Base-by-base conservation (phyloP, 1,139 yeast genomes). In the Geotrichum aggregatum region DNA sequence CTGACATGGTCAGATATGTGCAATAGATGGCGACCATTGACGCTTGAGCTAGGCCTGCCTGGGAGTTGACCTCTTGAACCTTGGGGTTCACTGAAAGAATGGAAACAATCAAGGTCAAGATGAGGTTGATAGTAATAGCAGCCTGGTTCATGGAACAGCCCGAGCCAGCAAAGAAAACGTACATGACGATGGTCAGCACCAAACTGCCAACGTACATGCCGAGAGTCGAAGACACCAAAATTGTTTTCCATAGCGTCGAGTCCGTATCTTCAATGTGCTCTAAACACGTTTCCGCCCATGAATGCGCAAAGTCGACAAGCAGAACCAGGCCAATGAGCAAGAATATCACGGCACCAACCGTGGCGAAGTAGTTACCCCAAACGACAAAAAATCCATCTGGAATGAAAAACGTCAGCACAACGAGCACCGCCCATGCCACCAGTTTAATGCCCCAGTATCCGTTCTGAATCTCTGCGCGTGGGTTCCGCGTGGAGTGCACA, bases 221-320 rank as follows among this genome's bases (percentile, higher is more conserved):
- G 43, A 84, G 73, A 0, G 98, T 92, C 0, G 98, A 96, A 1
- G 95, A 88, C 34, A 92, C 79, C 45, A 94, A 74, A 21, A 91
- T 71, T 44, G 80, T 76, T 63, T 87, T 82, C 98, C 98, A 92
- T 60, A 87, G 63, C 50, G 82, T 79, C 48, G 91, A 84, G 58
- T 91, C 96, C 60, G 86, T 94, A 59, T 79, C 76, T 67, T 92
- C 98, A 47, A 92, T 88, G 63, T 88, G 87, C 60, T 85, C 92
- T 52, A 92, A 77, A 66, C 98, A 94, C 10, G 86, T 87, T 64
- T 94, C 99, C 0, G 98, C 98, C 97, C 98, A 94, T 56, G 94
- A 94, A 69, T 94, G 98, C 11, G 98, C 98, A 75, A 89, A 92
- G 69, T 94, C 98, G 30, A 94, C 98, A 51, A 94, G 72, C 49